Evolutionary conservation across 2,329 filamentous ascomycete genomes (phyloP).

Genomic region (Aspergillus tanneri): DNA sequence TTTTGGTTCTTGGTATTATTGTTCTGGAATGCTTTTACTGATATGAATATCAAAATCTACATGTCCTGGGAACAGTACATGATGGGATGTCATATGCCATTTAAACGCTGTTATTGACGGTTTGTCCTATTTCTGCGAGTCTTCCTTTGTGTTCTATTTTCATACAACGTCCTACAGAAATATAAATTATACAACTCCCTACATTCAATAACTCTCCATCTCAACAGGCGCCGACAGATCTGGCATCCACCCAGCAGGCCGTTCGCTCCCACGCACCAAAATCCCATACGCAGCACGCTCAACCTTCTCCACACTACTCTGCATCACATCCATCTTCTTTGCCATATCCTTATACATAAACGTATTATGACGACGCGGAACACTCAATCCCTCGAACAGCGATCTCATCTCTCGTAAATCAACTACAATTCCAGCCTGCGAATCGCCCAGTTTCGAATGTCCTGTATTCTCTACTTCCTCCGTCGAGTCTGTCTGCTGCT

Average conservation of each 20-base stretch:
- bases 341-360: conserved; percentile 62
- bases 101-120: neutral
- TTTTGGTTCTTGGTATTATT: neutral
- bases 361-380: conserved; percentile 51
- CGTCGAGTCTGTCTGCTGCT: conserved; percentile 2
- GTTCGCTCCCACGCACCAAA: conserved; percentile 79
- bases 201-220: conserved; percentile 43
- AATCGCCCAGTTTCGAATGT: conserved; percentile 26
- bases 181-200: too few species aligned
- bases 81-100: neutral
- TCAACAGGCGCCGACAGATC: conserved; percentile 58
- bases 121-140: too few species aligned
- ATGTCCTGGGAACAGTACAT: neutral
- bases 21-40: neutral
- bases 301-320: conserved; percentile 87
- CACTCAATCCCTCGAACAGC: conserved; percentile 71
- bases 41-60: neutral
- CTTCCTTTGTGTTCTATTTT: too few species aligned
- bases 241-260: conserved; percentile 88
- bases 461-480: conserved; percentile 5
- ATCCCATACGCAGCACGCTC: conserved; percentile 87
- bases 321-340: conserved; percentile 84
- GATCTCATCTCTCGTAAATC: conserved; percentile 79
- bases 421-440: conserved; percentile 66
- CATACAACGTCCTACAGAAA: neutral